phyloP scores from a whole-genome alignment of 2,329 filamentous ascomycete species.

The Xylariaceae sp. region DNA sequence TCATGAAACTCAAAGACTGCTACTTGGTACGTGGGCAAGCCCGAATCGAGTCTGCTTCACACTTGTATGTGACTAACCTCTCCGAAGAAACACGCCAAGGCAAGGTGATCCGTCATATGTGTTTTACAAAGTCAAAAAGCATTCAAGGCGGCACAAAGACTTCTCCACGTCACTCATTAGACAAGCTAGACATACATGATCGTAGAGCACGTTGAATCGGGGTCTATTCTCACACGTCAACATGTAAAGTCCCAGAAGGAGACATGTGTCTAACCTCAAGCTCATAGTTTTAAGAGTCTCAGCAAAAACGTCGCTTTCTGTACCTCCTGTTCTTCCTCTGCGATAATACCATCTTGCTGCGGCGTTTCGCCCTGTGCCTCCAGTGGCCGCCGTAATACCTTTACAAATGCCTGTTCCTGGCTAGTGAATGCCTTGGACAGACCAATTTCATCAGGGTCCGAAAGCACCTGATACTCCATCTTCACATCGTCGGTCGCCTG shows the following conservation, averaged over 20 bases:
- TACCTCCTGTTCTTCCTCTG: conserved; percentile 81
- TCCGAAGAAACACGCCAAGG: conserved; percentile 50
- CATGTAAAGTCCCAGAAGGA: not conserved
- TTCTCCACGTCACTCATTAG: conserved; percentile 1
- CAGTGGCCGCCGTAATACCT: conserved; percentile 72
- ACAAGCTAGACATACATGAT: no score
- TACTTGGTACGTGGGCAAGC: conserved; percentile 62
- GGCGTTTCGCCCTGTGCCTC: conserved; percentile 65
- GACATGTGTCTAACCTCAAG: no score
- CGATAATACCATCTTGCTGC: conserved; percentile 63
- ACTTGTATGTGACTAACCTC: not conserved
- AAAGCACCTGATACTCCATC: conserved; percentile 85
- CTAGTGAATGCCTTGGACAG: conserved; percentile 67
- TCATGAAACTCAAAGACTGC: conserved; percentile 81
- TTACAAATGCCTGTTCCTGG: conserved; percentile 69
- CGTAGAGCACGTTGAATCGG: no score
- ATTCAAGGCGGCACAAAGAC: not conserved
- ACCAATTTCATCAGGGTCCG: conserved; percentile 75
- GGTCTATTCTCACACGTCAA: not conserved
- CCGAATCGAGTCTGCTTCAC: not conserved
- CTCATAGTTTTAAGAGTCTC: conserved; percentile 69
- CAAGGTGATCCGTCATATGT: conserved; percentile 32
- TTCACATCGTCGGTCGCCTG: conserved; percentile 90
- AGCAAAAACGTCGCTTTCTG: conserved; percentile 79
- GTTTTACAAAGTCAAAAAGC: not conserved